Evolutionary conservation across 2,329 filamentous ascomycete genomes (phyloP).

Genomic region (Hypoxylon sp.): DNA sequence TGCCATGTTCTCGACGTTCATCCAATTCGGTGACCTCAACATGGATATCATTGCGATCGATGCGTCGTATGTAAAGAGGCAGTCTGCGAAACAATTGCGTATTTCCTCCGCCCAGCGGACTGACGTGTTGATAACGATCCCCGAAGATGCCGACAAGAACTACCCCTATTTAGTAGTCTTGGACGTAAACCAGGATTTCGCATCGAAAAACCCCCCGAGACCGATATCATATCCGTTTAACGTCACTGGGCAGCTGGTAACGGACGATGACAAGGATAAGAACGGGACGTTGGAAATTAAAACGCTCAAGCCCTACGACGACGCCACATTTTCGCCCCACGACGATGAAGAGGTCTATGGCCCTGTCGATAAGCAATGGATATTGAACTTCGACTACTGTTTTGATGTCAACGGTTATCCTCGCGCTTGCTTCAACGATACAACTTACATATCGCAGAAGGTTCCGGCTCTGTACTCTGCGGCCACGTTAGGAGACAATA

Average conservation of each 20-base stretch:
- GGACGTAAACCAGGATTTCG: constrained; percentile 62
- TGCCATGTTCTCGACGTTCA: constrained; percentile 60
- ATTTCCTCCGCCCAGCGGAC: constrained; percentile 63
- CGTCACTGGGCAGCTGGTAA: constrained; percentile 62
- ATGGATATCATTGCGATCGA: constrained; percentile 65
- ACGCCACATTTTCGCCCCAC: constrained; percentile 70
- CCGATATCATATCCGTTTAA: constrained; percentile 54
- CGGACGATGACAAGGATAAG: constrained; percentile 53
- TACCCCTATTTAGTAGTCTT: constrained; percentile 61
- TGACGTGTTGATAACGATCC: constrained; percentile 62
- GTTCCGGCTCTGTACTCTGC: constrained; percentile 81
- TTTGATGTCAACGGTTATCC: constrained; percentile 72
- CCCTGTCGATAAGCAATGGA: constrained; percentile 68
- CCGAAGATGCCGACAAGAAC: constrained; percentile 57
- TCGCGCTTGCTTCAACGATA: constrained; percentile 75
- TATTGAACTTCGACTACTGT: constrained; percentile 71
- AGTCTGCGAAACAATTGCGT: constrained; percentile 58
- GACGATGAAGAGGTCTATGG: constrained; percentile 66
- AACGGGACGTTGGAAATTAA: constrained; percentile 53
- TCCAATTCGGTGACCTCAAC: constrained; percentile 61
- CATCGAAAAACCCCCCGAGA: constrained; percentile 46
- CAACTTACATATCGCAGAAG: constrained; percentile 76
- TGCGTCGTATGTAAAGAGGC: constrained; percentile 57
- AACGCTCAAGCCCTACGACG: constrained; percentile 70
- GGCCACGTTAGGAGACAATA: constrained; percentile 67